These are phyloP conservation scores for Pyrenophora graminea DNA, from an alignment of 2,329 filamentous ascomycete species.

Conservation along the genomic window DNA sequence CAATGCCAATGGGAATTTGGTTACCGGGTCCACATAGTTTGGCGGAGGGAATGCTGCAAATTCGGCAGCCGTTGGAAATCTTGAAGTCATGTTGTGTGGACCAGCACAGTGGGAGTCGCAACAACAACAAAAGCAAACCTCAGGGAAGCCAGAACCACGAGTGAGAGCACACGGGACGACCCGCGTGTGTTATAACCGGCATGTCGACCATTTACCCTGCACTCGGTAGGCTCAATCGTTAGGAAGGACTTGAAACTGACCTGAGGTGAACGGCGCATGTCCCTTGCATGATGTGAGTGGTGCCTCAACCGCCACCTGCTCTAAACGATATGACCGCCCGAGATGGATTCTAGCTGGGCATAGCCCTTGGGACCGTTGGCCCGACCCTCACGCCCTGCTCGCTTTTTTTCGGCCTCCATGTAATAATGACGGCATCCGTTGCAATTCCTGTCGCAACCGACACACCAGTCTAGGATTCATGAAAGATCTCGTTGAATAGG, in stretches of 20 bases:
- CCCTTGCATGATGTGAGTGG: conserved; percentile 8
- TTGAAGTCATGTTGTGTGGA: conserved; percentile 26
- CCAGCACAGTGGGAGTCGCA: not conserved
- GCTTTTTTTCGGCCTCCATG: too few species aligned
- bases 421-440: too few species aligned
- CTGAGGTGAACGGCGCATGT: conserved; percentile 6
- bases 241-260: conserved; percentile 8
- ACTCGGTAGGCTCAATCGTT: not conserved
- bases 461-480: too few species aligned
- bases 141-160: conserved; percentile 5
- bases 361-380: not conserved
- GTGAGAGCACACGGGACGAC: conserved; percentile 5
- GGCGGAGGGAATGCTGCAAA: conserved; percentile 32
- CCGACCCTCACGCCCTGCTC: not conserved
- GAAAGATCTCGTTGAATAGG: not conserved
- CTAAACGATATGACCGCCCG: conserved; percentile 7
- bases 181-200: conserved; percentile 13
- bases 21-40: conserved; percentile 38
- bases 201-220: conserved; percentile 4
- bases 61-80: conserved; percentile 32
- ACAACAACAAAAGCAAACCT: not conserved
- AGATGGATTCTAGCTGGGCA: not conserved
- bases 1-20: conserved; percentile 27
- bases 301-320: conserved; percentile 7
- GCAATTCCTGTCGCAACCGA: too few species aligned